Conservation (phyloP, 2,329 filamentous ascomycete genomes). For the Berkeleyomyces basicola region DNA sequence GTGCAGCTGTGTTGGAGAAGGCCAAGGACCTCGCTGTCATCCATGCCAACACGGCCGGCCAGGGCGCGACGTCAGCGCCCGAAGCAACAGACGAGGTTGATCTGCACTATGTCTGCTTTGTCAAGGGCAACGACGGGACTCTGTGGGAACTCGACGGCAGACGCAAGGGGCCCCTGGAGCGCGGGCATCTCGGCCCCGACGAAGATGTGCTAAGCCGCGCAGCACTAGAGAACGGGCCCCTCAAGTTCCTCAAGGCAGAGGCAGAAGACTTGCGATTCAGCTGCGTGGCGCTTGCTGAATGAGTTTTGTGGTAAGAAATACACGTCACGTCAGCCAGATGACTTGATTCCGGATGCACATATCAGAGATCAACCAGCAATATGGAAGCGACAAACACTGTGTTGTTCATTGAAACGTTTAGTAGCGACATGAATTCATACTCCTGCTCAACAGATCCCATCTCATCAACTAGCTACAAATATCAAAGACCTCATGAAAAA, state of each 20-base stretch:
- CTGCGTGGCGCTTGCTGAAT: constrained; percentile 35
- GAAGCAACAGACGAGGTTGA: constrained; percentile 68
- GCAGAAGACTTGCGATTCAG: constrained; percentile 42
- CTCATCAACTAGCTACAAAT: background rate
- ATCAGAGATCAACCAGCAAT: background rate
- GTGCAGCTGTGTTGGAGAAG: constrained; percentile 61
- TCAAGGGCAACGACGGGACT: constrained; percentile 51
- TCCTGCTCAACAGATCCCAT: background rate
- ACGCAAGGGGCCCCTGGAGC: constrained; percentile 37
- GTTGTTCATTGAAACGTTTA: background rate
- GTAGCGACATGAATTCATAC: background rate
- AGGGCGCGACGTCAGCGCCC: constrained; percentile 66
- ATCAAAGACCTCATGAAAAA: background rate
- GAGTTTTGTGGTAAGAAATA: background rate
- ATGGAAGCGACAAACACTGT: background rate
- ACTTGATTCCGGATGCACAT: background rate
- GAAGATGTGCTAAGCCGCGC: constrained; percentile 62
- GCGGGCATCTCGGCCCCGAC: constrained; percentile 36
- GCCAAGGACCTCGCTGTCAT: constrained; percentile 59
- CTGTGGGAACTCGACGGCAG: constrained; percentile 46
- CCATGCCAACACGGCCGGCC: constrained; percentile 58
- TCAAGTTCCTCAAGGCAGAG: constrained; percentile 39
- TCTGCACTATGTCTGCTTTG: constrained; percentile 90
- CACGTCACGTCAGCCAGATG: background rate
- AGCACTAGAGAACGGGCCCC: constrained; percentile 52